Evolutionary conservation across 257 asterid genomes (phyloP), one percentile per base, ranked within the genome.

Genomic region (Nemophila menziesii): DNA sequence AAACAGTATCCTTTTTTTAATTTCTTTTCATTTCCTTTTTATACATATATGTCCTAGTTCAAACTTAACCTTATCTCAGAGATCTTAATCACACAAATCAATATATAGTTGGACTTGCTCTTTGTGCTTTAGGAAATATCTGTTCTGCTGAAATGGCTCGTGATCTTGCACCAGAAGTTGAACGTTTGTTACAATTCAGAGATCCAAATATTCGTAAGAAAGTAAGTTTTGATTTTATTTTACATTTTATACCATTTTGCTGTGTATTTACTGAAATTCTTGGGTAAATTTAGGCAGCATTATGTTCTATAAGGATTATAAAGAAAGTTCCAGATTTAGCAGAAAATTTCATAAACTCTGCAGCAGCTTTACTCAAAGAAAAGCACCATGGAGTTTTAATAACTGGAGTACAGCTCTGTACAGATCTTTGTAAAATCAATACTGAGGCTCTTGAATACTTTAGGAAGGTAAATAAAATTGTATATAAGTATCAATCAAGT

Each of bases 61-160:
- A 41, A 41, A 79, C 92, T 82, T 81, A 67, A 79, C 76, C 40
- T 51, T 20, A 58, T 26, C 46, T 54, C 72, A 90, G 99, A 79
- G 99, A 90, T 74, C 78, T 90, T 71, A 81, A 90, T 51, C 99
- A 90, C 60, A 69, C 89, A 54, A 85, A 85, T 61, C 99, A 90
- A 63, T 90, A 90, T 59, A 85, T 90, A 43, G 99, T 85, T 60
- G 96, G 99, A 48, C 96, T 90, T 65, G 94, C 96, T 57, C 96
- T 90, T 46, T 90, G 99, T 73, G 93, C 99, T 12, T 61, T 85
- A 83, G 96, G 99, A 37, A 90, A 90, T 56, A 90, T 85, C 48
- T 66, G 99, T 65, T 90, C 99, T 57, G 96, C 94, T 49, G 99
- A 90, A 74, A 90, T 90, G 99, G 99, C 99, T 62, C 99, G 99